A percentile compares a stretch with the other conserved stretches of the same genome.
Conservation (phyloP, 1,284 basidiomycete species). For the Pyrrhoderma noxium region DNA sequence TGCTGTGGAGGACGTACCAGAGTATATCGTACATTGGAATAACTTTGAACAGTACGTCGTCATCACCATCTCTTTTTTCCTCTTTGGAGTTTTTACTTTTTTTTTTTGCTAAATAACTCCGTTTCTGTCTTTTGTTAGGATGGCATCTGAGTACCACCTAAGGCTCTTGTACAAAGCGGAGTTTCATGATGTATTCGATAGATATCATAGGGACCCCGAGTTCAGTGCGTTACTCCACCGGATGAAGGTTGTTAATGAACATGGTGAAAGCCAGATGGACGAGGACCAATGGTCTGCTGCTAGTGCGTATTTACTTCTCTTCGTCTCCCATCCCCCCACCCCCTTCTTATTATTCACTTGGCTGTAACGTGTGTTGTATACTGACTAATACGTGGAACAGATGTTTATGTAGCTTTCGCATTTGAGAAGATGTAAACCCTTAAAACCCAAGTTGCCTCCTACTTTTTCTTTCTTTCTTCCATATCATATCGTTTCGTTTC, state of each 20-base stretch:
- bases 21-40: constrained; percentile 94
- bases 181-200: constrained; percentile 82
- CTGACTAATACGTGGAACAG: constrained; percentile 31
- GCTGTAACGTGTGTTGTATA: no score
- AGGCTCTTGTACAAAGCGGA: constrained; percentile 73
- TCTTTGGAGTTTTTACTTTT: no score
- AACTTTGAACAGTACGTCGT: constrained; percentile 74
- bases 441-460: neutral
- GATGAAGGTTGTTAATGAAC: constrained; percentile 83
- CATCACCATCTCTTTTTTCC: neutral
- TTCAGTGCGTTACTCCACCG: constrained; percentile 72
- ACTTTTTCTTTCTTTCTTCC: neutral
- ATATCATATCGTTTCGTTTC: neutral
- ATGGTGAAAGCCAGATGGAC: constrained; percentile 85
- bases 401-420: constrained; percentile 80
- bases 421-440: constrained; percentile 61
- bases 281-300: constrained; percentile 94
- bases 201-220: constrained; percentile 70
- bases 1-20: constrained; percentile 95
- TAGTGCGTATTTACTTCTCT: constrained; percentile 51
- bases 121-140: constrained; percentile 36
- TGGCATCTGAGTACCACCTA: constrained; percentile 81
- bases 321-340: no score
- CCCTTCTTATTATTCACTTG: no score
- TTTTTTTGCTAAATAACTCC: no score